Base-by-base conservation (phyloP, 116 monocot species). In the Posidonia oceanica region DNA sequence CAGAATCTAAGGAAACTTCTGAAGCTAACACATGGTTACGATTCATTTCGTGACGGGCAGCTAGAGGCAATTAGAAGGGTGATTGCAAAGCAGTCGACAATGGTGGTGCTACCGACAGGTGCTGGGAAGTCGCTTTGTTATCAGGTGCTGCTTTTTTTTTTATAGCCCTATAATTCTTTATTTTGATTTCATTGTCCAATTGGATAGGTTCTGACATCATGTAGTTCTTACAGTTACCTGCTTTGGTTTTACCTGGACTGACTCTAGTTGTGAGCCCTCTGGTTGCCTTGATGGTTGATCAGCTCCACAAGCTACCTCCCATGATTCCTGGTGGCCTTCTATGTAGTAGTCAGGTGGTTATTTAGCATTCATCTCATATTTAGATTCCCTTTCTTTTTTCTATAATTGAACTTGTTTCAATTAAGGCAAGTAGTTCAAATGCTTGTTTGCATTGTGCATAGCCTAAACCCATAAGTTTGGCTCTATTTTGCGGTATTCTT, bases 81-180 rank as follows among this genome's bases (percentile, higher is more conserved):
- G 48, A n/a, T 97, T 79, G 72, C 59, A 4, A 82, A 83, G 67
- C 80, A 91, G 59, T 97, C 96, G 7, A 89, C 80, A 12, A 91
- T 97, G 89, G 69, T 97, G 6, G 87, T 97, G 56, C 75, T 97
- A 73, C 96, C 96, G 44, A 97, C 96, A 48, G 96, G 96, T 69
- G 84, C 92, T 52, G 91, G 96, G 29, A 97, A 97, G 76, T 91
- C 96, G 6, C 80, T 97, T 36, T 97, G 96, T 72, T 97, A 97
- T 74, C 91, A 96, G 91, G 96, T 96, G 5, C 16, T 7, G 22
- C 51, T 15, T 29, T 40, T n/a, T 40, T 36, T 44, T 17, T 2
- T 48, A 36, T 36, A 61, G n/a, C 36, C 23, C 18, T 65, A 18
- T 41, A 36, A 65, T n/a, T 38, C 39, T 70, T 52, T 3, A 51